A percentile compares a stretch with the other conserved stretches of the same genome.
These are phyloP conservation scores for Garcia nutans DNA, from an alignment of 345 rosid genomes.

Conservation along the genomic window DNA sequence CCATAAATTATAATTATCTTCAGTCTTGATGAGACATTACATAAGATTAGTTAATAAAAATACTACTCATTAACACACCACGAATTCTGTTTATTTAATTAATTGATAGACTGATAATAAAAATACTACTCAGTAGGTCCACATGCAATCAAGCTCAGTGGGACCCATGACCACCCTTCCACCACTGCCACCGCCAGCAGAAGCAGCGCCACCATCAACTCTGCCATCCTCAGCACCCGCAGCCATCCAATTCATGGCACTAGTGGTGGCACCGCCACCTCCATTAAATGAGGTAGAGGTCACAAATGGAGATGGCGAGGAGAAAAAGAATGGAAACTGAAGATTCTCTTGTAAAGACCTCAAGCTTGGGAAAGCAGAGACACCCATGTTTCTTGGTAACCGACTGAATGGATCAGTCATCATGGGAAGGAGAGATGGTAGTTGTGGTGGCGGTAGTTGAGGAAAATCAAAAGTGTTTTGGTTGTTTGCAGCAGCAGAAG, in stretches of 20 bases:
- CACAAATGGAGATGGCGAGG: constrained; percentile 27
- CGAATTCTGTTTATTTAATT: too few species aligned
- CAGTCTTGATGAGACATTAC: too few species aligned
- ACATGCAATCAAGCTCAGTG: constrained; percentile 73
- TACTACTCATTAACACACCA: too few species aligned
- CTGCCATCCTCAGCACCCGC: constrained; percentile 24
- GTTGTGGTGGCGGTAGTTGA: constrained; percentile 9
- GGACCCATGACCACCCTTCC: constrained; percentile 45
- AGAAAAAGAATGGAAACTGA: constrained; percentile 56
- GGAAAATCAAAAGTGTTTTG: constrained; percentile 29
- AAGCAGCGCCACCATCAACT: constrained; percentile 6
- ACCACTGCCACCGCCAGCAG: constrained; percentile 12
- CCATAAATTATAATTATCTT: too few species aligned
- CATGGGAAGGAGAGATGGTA: neutral
- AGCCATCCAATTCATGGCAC: constrained; percentile 39
- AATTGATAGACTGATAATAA: neutral
- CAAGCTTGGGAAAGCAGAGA: constrained; percentile 57
- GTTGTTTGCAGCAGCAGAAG: constrained; percentile 32
- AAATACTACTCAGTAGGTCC: constrained; percentile 54
- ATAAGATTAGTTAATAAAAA: too few species aligned
- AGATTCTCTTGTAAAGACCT: constrained; percentile 83
- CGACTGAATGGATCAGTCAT: constrained; percentile 7
- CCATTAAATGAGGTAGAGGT: constrained; percentile 14
- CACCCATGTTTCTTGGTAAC: constrained; percentile 35
- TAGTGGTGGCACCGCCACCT: neutral